Base-by-base conservation (phyloP, 1,139 yeast genomes). In the Zygoascus hellenicus region DNA sequence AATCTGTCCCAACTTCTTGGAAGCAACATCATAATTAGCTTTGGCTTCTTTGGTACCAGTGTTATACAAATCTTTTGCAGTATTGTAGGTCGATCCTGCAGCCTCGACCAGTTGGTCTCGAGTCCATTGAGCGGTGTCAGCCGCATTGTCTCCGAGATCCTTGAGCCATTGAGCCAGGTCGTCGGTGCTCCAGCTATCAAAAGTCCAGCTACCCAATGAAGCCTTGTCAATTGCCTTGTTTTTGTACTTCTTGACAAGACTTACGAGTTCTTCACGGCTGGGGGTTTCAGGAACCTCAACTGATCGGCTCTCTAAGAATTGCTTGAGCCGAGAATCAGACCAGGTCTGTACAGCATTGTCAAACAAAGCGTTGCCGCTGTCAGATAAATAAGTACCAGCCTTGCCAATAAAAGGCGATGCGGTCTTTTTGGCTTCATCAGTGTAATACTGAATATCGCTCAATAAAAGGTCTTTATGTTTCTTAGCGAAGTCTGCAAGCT, bases 281-380 rank as follows among this genome's bases (percentile, higher is more conserved):
- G 67, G 64, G 44, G 72, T 67, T 13, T 68, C 59, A 13, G 46
- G 37, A 14, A 43, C 13, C 14, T 29, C 37, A 30, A 79, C 66
- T 26, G 75, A 76, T 53, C 86, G 75, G 6, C 77, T 69, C 43
- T 70, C 71, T 51, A 81, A 66, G 59, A 75, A 81, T 30, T 73
- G 69, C 58, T 68, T 71, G 51, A 81, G 69, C 47, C 77, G 54
- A 22, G 62, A 54, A 42, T 65, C 67, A 16, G 66, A 56, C 72
- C 72, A 68, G 22, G 58, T 38, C 19, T 56, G 53, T 15, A 59
- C 55, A 15, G 59, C 56, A 32, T 52, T 41, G 33, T 55, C 58
- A 52, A 57, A 62, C 39, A 51, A 35, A 32, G 51, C 53, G 22
- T 48, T 47, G 30, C 56, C 54, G 10, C 54, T 48, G 22, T 53